These are phyloP conservation scores for Neurospora sp. DNA, from an alignment of 495 filamentous ascomycete species.

Conservation along the genomic window DNA sequence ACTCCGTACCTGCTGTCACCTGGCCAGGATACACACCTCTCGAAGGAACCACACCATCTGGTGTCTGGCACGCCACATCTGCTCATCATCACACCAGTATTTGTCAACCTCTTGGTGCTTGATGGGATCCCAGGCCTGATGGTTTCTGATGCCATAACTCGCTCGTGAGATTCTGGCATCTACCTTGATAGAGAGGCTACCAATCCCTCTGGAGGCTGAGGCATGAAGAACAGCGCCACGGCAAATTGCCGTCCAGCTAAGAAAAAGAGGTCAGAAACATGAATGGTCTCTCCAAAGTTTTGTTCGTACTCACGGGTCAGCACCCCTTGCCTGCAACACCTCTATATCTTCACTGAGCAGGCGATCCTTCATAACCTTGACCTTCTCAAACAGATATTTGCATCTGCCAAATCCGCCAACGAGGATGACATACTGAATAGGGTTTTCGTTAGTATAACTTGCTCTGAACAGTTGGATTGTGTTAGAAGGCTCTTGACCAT, in stretches of 20 bases:
- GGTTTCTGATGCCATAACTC: not conserved
- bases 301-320: constrained; percentile 1
- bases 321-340: constrained; percentile 3
- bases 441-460: not conserved
- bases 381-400: not conserved
- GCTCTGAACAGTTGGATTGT: no score
- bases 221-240: not conserved
- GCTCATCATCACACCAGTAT: fast-evolving
- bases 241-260: constrained; percentile 1
- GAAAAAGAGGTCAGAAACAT: no score
- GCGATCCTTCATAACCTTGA: not conserved
- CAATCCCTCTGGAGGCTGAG: not conserved
- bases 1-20: no score
- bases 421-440: not conserved
- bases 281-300: not conserved
- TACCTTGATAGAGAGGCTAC: not conserved
- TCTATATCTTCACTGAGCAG: not conserved
- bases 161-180: not conserved
- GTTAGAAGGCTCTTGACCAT: no score
- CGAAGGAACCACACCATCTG: not conserved
- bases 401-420: constrained; percentile 8
- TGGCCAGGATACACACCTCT: no score
- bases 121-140: not conserved
- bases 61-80: not conserved
- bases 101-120: not conserved